These are phyloP conservation scores for Imleria badia DNA, from an alignment of 768 basidiomycete genomes.

Conservation along the genomic window DNA sequence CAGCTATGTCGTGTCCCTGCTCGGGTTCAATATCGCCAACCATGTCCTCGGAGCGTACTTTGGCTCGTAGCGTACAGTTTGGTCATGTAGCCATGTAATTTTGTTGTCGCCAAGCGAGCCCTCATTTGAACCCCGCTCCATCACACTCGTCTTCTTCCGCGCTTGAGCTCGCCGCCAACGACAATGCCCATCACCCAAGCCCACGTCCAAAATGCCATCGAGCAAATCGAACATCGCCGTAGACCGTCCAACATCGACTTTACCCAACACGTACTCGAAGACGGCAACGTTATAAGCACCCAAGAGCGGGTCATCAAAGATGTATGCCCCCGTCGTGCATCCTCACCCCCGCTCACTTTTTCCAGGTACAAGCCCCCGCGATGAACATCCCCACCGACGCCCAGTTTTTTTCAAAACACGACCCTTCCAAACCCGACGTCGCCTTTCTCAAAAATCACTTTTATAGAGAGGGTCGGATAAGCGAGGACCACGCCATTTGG, in stretches of 20 bases:
- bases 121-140: constrained; percentile 29
- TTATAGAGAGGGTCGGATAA: constrained; percentile 91
- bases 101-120: constrained; percentile 5
- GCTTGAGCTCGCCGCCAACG: too few relatives aligned
- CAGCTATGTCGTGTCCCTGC: constrained; percentile 79
- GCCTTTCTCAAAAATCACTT: constrained; percentile 99
- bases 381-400: constrained; percentile 89
- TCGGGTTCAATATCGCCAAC: constrained; percentile 90
- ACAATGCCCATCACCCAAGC: constrained; percentile 37
- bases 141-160: too few relatives aligned
- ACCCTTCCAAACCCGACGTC: constrained; percentile 89
- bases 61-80: constrained; percentile 33
- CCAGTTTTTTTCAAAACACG: constrained; percentile 86
- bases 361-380: constrained; percentile 95
- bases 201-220: constrained; percentile 35
- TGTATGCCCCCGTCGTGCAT: constrained; percentile 43
- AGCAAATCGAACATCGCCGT: constrained; percentile 42
- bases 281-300: constrained; percentile 88
- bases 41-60: constrained; percentile 83
- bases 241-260: constrained; percentile 74
- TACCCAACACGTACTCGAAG: constrained; percentile 89
- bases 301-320: constrained; percentile 97
- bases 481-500: constrained; percentile 93
- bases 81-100: constrained; percentile 11
- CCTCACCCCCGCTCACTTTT: constrained; percentile 5